Conservation (phyloP, 148 eudicot species). For the Camellia granthamiana region DNA sequence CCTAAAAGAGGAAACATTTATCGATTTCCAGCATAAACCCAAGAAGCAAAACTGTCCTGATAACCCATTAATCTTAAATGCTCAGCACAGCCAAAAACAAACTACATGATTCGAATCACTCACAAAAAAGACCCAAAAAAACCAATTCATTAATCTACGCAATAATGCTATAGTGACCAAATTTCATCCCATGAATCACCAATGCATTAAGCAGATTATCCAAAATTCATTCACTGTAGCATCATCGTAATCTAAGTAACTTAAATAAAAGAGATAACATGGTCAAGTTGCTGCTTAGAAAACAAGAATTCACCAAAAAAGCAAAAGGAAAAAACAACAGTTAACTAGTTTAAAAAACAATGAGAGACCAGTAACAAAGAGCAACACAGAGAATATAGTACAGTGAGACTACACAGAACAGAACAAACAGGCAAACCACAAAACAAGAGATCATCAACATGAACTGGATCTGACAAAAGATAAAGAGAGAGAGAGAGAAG, state of each 20-base stretch:
- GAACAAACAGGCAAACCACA: not conserved
- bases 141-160: not conserved
- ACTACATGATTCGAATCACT: not conserved
- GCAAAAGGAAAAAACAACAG: not conserved
- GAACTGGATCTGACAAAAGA: not conserved
- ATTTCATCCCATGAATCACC: too few relatives aligned
- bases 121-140: not conserved
- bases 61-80: not conserved
- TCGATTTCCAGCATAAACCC: not conserved
- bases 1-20: not conserved
- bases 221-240: too few relatives aligned
- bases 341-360: not conserved
- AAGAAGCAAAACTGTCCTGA: not conserved
- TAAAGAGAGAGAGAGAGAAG: not conserved
- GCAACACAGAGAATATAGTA: not conserved
- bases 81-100: not conserved
- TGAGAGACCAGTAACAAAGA: not conserved
- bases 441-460: not conserved
- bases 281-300: not conserved
- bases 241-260: not conserved
- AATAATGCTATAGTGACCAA: too few relatives aligned
- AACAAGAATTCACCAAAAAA: not conserved
- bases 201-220: too few relatives aligned
- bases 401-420: not conserved
- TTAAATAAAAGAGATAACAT: not conserved